Evolutionary conservation across 192 early-diverging fungal genomes (phyloP).

Genomic region (Pecoramyces ruminantium): DNA sequence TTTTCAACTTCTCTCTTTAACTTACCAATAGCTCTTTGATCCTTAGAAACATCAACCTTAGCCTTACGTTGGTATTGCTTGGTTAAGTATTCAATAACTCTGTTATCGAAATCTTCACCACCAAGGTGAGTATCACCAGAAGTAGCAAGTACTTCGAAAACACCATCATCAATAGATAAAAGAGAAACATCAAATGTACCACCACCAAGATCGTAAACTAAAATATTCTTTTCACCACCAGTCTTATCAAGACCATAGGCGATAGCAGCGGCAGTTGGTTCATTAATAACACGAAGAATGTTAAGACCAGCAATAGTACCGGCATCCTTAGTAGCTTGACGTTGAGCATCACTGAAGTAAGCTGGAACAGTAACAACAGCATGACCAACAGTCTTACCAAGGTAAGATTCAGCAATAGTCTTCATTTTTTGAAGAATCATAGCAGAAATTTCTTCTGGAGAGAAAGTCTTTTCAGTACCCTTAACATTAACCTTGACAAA

Average conservation of each 20-base stretch:
- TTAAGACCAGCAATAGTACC: constrained; percentile 68
- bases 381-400: constrained; percentile 71
- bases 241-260: constrained; percentile 93
- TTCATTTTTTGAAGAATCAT: constrained; percentile 94
- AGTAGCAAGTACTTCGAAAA: constrained; percentile 90
- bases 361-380: constrained; percentile 94
- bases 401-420: constrained; percentile 77
- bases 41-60: constrained; percentile 59
- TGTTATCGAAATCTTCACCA: constrained; percentile 97
- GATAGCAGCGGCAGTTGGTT: constrained; percentile 84
- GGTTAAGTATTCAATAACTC: constrained; percentile 82
- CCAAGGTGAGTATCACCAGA: constrained; percentile 80
- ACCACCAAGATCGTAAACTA: constrained; percentile 94
- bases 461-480: constrained; percentile 69
- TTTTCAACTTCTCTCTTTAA: constrained; percentile 87
- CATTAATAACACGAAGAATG: constrained; percentile 79
- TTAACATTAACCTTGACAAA: constrained; percentile 66
- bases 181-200: constrained; percentile 98
- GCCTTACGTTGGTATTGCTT: constrained; percentile 84
- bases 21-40: constrained; percentile 83
- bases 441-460: constrained; percentile 92
- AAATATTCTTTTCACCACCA: constrained; percentile 73
- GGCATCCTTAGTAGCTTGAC: constrained; percentile 86
- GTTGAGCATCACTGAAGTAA: constrained; percentile 91
- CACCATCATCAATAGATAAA: constrained; percentile 83